Evolutionary conservation across 106 monocot genomes (phyloP).

Genomic region (Gastrodia elata): DNA sequence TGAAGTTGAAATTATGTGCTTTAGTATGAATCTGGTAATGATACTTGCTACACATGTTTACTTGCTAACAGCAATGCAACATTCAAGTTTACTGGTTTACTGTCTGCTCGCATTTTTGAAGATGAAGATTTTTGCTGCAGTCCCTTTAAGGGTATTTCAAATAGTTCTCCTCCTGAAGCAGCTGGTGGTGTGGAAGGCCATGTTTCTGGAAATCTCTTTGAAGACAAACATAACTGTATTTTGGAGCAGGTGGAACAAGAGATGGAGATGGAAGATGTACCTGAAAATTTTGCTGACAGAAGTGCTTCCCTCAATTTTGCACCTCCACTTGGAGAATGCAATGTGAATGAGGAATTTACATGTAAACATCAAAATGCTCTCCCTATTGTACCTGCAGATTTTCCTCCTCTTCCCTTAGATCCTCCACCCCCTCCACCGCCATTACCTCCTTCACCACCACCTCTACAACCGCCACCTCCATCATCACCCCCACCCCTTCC

Average conservation of each 20-base stretch:
- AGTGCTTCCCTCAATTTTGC: slow-evolving; percentile 15
- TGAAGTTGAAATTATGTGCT: neutral
- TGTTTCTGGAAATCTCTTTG: slow-evolving; percentile 8
- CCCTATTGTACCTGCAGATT: slow-evolving; percentile 46
- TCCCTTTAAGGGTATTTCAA: slow-evolving; percentile 16
- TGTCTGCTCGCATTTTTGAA: slow-evolving; percentile 60
- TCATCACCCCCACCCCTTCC: slow-evolving; percentile 31
- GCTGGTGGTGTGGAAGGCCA: slow-evolving; percentile 10
- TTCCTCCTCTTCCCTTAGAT: slow-evolving; percentile 43
- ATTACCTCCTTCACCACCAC: slow-evolving; percentile 28
- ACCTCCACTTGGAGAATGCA: slow-evolving; percentile 5
- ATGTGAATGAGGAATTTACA: slow-evolving; percentile 8
- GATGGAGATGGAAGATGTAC: slow-evolving; percentile 72
- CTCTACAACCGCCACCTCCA: slow-evolving; percentile 26
- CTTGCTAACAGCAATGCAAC: slow-evolving; percentile 66
- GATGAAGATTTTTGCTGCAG: slow-evolving; percentile 60
- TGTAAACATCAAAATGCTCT: slow-evolving; percentile 20
- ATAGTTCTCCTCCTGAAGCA: slow-evolving; percentile 21
- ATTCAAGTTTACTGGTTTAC: slow-evolving; percentile 50
- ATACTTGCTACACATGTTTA: neutral
- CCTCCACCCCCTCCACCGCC: slow-evolving; percentile 39
- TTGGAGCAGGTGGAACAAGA: slow-evolving; percentile 56
- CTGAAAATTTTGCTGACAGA: slow-evolving; percentile 8
- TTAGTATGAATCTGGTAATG: neutral
- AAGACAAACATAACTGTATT: slow-evolving; percentile 24